Percentiles rank a stretch among this genome's conserved stretches.
Evolutionary conservation across 2,329 filamentous ascomycete genomes (phyloP).

Genomic region (Hypoxylon sp.): DNA sequence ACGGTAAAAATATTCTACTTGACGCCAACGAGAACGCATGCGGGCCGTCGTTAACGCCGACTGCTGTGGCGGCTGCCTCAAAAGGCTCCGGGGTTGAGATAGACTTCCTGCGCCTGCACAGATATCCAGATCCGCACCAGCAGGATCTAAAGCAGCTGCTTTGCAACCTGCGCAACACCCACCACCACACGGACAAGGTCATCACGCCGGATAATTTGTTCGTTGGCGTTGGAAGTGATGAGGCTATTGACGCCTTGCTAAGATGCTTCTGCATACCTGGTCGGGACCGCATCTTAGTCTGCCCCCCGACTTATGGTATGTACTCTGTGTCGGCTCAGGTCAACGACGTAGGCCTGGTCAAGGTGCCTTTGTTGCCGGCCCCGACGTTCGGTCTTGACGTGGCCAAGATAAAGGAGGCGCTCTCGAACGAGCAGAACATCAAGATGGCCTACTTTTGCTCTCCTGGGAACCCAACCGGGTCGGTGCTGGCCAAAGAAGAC

Average conservation of each 20-base stretch:
- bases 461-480: slow-evolving; percentile 93
- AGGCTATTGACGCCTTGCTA: slow-evolving; percentile 94
- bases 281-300: slow-evolving; percentile 90
- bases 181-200: slow-evolving; percentile 80
- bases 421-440: slow-evolving; percentile 74
- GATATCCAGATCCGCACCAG: slow-evolving; percentile 98
- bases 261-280: slow-evolving; percentile 93
- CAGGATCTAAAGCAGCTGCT: slow-evolving; percentile 86
- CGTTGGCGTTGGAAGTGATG: slow-evolving; percentile 95
- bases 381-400: slow-evolving; percentile 83
- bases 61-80: slow-evolving; percentile 62
- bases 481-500: slow-evolving; percentile 81
- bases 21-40: slow-evolving; percentile 99
- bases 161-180: slow-evolving; percentile 88
- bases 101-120: slow-evolving; percentile 86
- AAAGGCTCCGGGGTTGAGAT: slow-evolving; percentile 67
- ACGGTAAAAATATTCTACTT: slow-evolving; percentile 94
- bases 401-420: slow-evolving; percentile 73
- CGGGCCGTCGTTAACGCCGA: slow-evolving; percentile 79
- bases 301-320: slow-evolving; percentile 98
- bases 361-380: slow-evolving; percentile 82
- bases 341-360: slow-evolving; percentile 90
- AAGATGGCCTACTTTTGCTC: slow-evolving; percentile 95
- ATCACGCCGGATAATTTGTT: slow-evolving; percentile 89
- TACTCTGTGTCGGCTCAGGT: slow-evolving; percentile 94